Percentiles rank a stretch among this genome's conserved stretches.
Evolutionary conservation across 106 monocot genomes (phyloP).

Genomic region (Agapanthus africanus): DNA sequence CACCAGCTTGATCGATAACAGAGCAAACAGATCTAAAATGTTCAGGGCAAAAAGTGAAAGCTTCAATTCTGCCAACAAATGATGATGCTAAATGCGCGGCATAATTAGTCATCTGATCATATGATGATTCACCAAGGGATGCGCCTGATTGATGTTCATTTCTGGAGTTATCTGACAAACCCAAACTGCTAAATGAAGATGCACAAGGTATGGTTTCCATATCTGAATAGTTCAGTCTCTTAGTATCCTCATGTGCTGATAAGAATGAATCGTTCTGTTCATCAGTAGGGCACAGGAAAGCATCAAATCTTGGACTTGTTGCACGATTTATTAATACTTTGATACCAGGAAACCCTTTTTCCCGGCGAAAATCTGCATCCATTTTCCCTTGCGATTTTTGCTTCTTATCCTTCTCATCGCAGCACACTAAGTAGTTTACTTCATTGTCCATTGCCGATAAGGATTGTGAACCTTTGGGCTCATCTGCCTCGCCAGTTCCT

Average conservation of each 20-base stretch:
- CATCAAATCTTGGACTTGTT: slow-evolving; percentile 17
- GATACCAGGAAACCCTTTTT: slow-evolving; percentile 95
- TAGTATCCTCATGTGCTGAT: slow-evolving; percentile 3
- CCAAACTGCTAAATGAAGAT: not conserved
- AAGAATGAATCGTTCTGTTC: slow-evolving; percentile 1
- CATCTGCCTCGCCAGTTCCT: slow-evolving; percentile 80
- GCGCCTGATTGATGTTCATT: not conserved
- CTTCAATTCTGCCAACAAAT: slow-evolving; percentile 7
- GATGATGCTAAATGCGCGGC: slow-evolving; percentile 21
- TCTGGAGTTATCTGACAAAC: not conserved
- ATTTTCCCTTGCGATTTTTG: slow-evolving; percentile 28
- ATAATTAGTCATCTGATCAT: slow-evolving; percentile 51
- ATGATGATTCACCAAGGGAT: slow-evolving; percentile 21
- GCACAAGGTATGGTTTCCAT: not conserved
- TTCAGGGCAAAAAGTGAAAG: slow-evolving; percentile 26
- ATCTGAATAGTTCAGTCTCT: slow-evolving; percentile 1
- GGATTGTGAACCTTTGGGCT: slow-evolving; percentile 23
- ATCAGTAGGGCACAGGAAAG: slow-evolving; percentile 3
- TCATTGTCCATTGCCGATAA: slow-evolving; percentile 23
- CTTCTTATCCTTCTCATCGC: slow-evolving; percentile 35
- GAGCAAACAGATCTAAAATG: slow-evolving; percentile 41
- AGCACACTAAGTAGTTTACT: slow-evolving; percentile 19
- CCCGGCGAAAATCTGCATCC: slow-evolving; percentile 61
- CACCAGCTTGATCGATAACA: slow-evolving; percentile 58
- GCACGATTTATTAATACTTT: slow-evolving; percentile 33